phyloP scores from a whole-genome alignment of 2,329 filamentous ascomycete species.

The Claviceps monticola region DNA sequence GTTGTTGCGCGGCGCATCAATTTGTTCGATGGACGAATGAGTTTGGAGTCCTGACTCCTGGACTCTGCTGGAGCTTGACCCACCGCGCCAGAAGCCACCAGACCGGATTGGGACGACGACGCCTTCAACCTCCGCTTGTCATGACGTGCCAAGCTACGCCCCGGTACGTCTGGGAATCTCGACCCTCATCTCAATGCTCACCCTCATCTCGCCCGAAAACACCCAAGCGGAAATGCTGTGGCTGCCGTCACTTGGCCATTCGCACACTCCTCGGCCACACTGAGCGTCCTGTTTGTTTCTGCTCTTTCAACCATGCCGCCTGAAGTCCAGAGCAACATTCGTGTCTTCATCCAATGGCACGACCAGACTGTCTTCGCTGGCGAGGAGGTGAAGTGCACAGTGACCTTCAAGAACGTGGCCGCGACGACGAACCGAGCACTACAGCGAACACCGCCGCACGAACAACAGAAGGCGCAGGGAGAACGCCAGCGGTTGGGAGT shows the following conservation, averaged over 20 bases:
- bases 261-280: slow-evolving; percentile 15
- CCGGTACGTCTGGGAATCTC: not conserved
- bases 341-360: slow-evolving; percentile 91
- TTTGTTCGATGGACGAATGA: no score
- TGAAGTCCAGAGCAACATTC: slow-evolving; percentile 54
- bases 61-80: no score
- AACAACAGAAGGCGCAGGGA: slow-evolving; percentile 12
- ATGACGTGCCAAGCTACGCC: not conserved
- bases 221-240: slow-evolving; percentile 18
- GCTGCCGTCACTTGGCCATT: slow-evolving; percentile 13
- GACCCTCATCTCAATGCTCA: not conserved
- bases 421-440: slow-evolving; percentile 24
- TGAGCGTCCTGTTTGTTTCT: slow-evolving; percentile 13
- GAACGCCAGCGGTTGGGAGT: slow-evolving; percentile 27
- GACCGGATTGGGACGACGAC: no score
- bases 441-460: slow-evolving; percentile 11
- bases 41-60: no score
- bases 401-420: slow-evolving; percentile 85
- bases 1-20: no score
- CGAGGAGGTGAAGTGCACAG: slow-evolving; percentile 88
- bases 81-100: no score
- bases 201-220: slow-evolving; percentile 5
- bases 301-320: slow-evolving; percentile 30
- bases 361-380: slow-evolving; percentile 91
- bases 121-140: not conserved